A percentile compares a stretch with the other conserved stretches of the same genome.
These are phyloP conservation scores for Aspergillus steynii DNA, from an alignment of 495 filamentous ascomycete species.

Conservation along the genomic window DNA sequence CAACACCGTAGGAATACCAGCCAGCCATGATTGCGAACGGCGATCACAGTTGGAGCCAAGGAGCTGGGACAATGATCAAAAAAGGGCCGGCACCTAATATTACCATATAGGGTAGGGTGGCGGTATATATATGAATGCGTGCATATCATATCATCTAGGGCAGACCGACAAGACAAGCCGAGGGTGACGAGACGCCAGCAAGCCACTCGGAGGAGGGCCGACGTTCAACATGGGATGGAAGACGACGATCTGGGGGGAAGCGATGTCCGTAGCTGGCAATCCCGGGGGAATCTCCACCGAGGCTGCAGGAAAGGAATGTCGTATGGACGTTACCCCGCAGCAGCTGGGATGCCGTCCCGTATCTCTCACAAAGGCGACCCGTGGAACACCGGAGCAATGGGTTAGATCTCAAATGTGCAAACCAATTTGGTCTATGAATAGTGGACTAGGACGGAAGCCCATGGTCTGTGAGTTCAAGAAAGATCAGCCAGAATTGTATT, in stretches of 20 bases:
- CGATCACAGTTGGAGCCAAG: conserved; percentile 2
- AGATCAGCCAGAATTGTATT: too few relatives aligned
- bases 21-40: conserved; percentile 30
- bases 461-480: too few relatives aligned
- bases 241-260: conserved; percentile 4
- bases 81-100: not conserved
- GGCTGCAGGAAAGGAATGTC: not conserved
- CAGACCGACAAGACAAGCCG: conserved; percentile 17
- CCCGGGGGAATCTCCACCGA: not conserved
- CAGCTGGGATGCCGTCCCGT: too few relatives aligned
- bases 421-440: too few relatives aligned
- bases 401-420: too few relatives aligned
- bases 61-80: not conserved
- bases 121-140: not conserved
- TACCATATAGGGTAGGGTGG: not conserved
- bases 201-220: conserved; percentile 35
- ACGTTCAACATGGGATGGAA: not conserved
- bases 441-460: too few relatives aligned
- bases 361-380: too few relatives aligned
- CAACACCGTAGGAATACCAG: conserved; percentile 50
- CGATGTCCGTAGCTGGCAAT: not conserved
- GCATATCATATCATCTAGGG: not conserved
- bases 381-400: too few relatives aligned
- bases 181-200: conserved; percentile 8
- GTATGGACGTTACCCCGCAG: not conserved